Evolutionary conservation across 2,329 filamentous ascomycete species (phyloP), one percentile per base, ranked within the genome.

Genomic region (Verticillium albo-atrum): DNA sequence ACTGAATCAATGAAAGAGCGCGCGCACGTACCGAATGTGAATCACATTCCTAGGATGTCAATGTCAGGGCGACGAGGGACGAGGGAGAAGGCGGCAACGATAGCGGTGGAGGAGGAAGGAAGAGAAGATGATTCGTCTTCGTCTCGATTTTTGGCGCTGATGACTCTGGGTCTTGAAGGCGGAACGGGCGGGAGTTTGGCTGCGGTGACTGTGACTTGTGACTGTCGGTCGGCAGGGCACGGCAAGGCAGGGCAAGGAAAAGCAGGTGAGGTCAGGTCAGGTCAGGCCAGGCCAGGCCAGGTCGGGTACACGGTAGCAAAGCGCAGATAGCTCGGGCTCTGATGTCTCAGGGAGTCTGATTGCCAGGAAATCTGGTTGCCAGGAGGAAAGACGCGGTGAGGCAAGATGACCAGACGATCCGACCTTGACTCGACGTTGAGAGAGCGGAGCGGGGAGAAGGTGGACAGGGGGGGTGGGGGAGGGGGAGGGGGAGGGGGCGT

Each of bases 311-410:
- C n/a, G n/a, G n/a, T n/a, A 23, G 55, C 55, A 23, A 32, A 30
- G 42, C 28, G n/a, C 32, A 15, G 17, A 27, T 42, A 34, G 17
- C 12, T 54, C 42, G 30, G 56, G 26, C 32, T 57, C 20, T 37
- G 42, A 20, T 47, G 42, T 47, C 42, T 47, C 42, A 50, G 55
- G 57, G n/a, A 47, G 42, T 54, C 28, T 30, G 54, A 25, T 55
- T 28, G 56, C 52, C 23, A 28, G 61, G 59, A 61, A 47, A 52
- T 54, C 28, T 30, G 54, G 27, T 55, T 28, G 56, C 52, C 23
- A 28, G 61, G 59, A 61, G 56, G 61, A 59, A 56, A 59, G 35
- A 51, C 54, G 61, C 57, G 56, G 42, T 61, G 57, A 61, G 60
- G 59, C 61, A 58, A 55, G 42, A 47, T 14, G 42, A 47, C 17